Base-by-base conservation (phyloP, 1,284 basidiomycete genomes). In the Tilletia indica region DNA sequence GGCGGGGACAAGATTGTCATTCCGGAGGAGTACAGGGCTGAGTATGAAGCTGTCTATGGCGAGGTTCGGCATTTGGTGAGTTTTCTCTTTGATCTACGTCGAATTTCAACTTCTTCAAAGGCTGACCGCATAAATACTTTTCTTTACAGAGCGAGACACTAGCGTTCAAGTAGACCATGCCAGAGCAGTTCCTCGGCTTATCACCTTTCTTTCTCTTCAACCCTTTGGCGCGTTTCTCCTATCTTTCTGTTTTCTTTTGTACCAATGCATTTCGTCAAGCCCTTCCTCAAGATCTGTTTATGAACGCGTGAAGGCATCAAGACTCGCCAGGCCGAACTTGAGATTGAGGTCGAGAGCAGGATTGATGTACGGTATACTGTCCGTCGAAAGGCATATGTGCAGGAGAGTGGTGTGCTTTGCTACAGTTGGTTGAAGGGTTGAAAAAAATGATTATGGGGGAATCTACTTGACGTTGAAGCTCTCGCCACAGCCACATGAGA, bases 401-500 rank as follows among this genome's bases (percentile, higher is more conserved):
- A 45, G 42, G 14, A 45, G 42, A 45, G 42, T 45, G 42, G 42
- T 45, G 42, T 45, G 42, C 42, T 45, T 45, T 45, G 42, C 42
- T 45, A 45, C 42, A 45, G 42, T 45, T 45, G 42, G 42, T 45
- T 31, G 25, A 31, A 31, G 25, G 25, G 25, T 31, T 31, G 25
- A 31, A 31, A 31, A 31, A 31, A 31, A 31, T 31, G 25, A 31
- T 31, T 31, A 31, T 31, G 25, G 42, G 42, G 42, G 2, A 39
- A 12, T 64, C 61, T 64, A 64, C 36, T 39, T 39, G 34, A 64
- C n/a, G 19, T 25, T 34, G 85, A 86, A 86, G 63, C 86, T 94
- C 86, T 96, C 94, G 78, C 94, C 94, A 82, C 94, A 97, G 71
- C 94, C 94, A 85, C 94, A 97, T 12, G 93, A 92, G 81, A 96